These are phyloP conservation scores for Botrytis elliptica DNA, from an alignment of 2,329 filamentous ascomycete species.

Conservation along the genomic window DNA sequence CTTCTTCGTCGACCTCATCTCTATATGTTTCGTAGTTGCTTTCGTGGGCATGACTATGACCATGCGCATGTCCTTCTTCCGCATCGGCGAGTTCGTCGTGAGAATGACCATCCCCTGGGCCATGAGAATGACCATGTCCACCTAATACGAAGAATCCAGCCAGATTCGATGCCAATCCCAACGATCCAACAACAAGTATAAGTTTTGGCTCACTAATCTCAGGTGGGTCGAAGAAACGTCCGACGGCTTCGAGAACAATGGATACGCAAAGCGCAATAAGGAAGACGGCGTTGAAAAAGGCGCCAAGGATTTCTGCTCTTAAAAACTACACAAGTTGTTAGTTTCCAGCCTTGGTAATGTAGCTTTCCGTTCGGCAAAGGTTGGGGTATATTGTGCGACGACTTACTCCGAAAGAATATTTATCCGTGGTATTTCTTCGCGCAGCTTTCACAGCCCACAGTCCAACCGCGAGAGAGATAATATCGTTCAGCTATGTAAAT, in stretches of 20 bases:
- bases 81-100: slow-evolving; percentile 39
- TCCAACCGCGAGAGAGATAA: slow-evolving; percentile 88
- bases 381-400: not conserved
- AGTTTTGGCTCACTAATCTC: slow-evolving; percentile 81
- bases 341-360: slow-evolving; percentile 24
- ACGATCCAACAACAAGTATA: slow-evolving; percentile 83
- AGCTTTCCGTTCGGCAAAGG: slow-evolving; percentile 25
- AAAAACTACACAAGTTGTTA: slow-evolving; percentile 65
- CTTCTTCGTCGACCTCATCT: slow-evolving; percentile 50
- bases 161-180: slow-evolving; percentile 85
- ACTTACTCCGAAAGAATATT: slow-evolving; percentile 90
- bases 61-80: slow-evolving; percentile 40
- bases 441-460: slow-evolving; percentile 93
- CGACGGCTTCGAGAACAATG: slow-evolving; percentile 92
- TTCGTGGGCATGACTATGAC: slow-evolving; percentile 47
- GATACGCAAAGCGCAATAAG: slow-evolving; percentile 93
- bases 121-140: slow-evolving; percentile 85
- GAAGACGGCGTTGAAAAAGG: slow-evolving; percentile 96
- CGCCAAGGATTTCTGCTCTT: slow-evolving; percentile 93
- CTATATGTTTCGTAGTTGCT: not conserved
- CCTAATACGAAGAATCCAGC: slow-evolving; percentile 88
- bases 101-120: slow-evolving; percentile 52
- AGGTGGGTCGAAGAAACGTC: slow-evolving; percentile 87
- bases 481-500: slow-evolving; percentile 79
- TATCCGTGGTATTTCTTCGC: slow-evolving; percentile 79